Base-by-base conservation (phyloP, 352 stramenopile species). In the Phytophthora vignae region DNA sequence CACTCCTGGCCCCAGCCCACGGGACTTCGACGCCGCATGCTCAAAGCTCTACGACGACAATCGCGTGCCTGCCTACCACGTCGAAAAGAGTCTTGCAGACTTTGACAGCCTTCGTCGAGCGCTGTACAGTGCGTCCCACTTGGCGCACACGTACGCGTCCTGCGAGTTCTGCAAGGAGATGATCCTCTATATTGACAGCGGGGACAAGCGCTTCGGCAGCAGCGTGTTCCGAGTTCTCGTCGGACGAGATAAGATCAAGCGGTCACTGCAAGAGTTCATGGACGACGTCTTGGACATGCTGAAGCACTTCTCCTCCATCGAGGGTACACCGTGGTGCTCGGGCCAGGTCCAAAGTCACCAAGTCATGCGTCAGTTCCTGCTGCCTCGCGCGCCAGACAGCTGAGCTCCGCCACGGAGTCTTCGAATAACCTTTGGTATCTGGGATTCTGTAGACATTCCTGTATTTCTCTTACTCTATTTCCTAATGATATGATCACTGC, bases 131-230 rank as follows among this genome's bases (percentile, higher is more conserved):
- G 57, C 57, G 27, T 62, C 72, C 4, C 67, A 74, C 36, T 69
- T 71, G 29, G 75, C 71, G 9, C 75, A 82, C 55, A 73, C 63
- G 21, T 73, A 54, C 53, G 55, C 60, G 29, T 69, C 57, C 38
- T 82, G 75, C 25, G 59, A 72, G n/a, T 79, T 77, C 40, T 82
- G 75, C 71, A 72, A 75, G 22, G 67, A 79, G 71, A 60, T 82
- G 36, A 69, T 82, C n/a, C 36, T 62, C 11, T 79, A 77, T 38
- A 48, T 72, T n/a, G 60, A 69, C 44, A 67, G 17, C 17, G 38
- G 56, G 2, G 59, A 74, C 36, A 77, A 65, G 53, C 9, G 29
- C 4, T 72, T 73, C 31, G 22, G 46, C 10, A 67, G 55, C 60
- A 70, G 49, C 11, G 36, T 73, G 64, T 14, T 63, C 46, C 65